Evolutionary conservation across 257 asterid genomes (phyloP).

Genomic region (Verbascum thapsus): DNA sequence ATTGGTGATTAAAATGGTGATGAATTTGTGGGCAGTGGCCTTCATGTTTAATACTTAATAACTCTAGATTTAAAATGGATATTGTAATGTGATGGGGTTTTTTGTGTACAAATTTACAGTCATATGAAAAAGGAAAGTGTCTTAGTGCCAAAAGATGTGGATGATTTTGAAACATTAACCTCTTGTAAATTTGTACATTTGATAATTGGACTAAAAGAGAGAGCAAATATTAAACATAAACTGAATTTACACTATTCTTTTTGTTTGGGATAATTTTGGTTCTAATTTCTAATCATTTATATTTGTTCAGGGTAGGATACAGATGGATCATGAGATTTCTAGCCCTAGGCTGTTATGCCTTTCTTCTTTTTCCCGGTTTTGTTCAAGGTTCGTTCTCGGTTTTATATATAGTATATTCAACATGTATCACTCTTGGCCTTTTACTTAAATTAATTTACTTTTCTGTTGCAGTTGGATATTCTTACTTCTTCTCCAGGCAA

Average conservation of each 20-base stretch:
- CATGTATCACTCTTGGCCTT: conserved; percentile 3
- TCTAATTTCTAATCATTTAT: conserved; percentile 39
- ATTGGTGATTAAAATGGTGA: no score
- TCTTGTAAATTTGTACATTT: no score
- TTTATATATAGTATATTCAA: conserved; percentile 6
- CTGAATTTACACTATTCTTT: neutral
- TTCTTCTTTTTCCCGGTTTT: conserved; percentile 87
- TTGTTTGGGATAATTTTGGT: neutral
- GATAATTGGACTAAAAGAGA: neutral
- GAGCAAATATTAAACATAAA: neutral
- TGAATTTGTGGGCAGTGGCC: neutral
- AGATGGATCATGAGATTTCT: conserved; percentile 84
- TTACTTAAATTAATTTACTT: conserved; percentile 12
- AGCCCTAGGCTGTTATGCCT: conserved; percentile 86
- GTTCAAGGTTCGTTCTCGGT: conserved; percentile 66
- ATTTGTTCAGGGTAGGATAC: conserved; percentile 87
- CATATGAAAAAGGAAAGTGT: no score
- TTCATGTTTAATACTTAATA: neutral
- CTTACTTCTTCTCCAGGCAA: conserved; percentile 73
- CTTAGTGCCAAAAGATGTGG: neutral
- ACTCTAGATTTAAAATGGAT: neutral
- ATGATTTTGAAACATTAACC: neutral
- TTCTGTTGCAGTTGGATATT: conserved; percentile 79
- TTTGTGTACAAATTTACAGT: neutral
- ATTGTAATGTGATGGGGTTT: conserved; percentile 1